A percentile compares a stretch with the other conserved stretches of the same genome.
Conservation (phyloP, 257 asterid genomes). For the Solanum neorickii region DNA sequence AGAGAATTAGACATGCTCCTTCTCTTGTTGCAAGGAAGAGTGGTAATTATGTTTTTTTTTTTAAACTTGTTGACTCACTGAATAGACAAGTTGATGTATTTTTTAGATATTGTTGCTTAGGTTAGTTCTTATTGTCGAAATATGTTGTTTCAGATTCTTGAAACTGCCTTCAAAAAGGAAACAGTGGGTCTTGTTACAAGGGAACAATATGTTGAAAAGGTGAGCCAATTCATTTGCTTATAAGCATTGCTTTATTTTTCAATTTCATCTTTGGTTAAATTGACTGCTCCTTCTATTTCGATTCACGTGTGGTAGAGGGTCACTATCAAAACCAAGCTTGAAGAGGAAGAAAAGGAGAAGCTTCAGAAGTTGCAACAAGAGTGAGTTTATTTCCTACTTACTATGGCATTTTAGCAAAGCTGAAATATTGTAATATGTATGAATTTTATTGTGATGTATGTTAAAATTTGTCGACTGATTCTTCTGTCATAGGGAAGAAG, state of each 20-base stretch:
- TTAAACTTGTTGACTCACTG: background rate
- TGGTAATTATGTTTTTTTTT: background rate
- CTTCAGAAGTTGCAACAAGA: constrained; percentile 93
- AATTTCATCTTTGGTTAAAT: background rate
- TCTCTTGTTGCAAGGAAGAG: background rate
- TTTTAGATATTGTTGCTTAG: background rate
- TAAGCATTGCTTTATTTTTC: background rate
- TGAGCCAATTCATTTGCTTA: background rate
- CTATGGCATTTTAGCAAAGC: background rate
- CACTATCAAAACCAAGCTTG: constrained; percentile 74
- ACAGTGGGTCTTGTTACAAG: constrained; percentile 96
- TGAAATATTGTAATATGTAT: background rate
- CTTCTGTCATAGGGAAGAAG: constrained; percentile 63
- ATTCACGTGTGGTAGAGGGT: constrained; percentile 52
- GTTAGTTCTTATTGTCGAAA: background rate
- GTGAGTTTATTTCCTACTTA: constrained; percentile 28
- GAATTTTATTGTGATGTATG: background rate
- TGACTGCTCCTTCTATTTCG: background rate
- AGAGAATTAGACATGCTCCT: background rate
- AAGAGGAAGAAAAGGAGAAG: constrained; percentile 98
- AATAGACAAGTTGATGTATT: background rate
- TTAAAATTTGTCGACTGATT: background rate
- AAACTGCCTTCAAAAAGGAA: constrained; percentile 99
- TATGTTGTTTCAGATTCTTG: constrained; percentile 46
- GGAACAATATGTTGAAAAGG: constrained; percentile 98